Evolutionary conservation across 2,329 filamentous ascomycete species (phyloP).

Genomic region (Fusarium nanum): DNA sequence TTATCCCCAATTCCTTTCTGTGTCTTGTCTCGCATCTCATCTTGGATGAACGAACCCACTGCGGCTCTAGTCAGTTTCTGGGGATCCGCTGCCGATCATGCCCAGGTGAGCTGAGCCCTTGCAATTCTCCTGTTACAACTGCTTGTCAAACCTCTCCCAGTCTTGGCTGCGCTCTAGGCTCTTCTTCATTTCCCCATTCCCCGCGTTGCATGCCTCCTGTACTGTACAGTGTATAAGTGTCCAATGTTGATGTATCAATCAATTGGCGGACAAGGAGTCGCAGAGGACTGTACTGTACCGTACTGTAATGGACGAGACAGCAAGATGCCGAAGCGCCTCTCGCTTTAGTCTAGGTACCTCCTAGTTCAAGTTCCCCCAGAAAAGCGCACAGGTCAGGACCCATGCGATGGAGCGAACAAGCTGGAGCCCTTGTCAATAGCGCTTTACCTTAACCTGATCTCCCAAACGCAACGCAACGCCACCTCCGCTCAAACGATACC

Average conservation of each 20-base stretch:
- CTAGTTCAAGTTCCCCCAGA: background rate
- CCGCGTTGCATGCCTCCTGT: conserved; percentile 31
- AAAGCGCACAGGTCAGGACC: conserved; percentile 1
- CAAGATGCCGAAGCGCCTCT: conserved; percentile 13
- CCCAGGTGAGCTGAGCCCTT: conserved; percentile 43
- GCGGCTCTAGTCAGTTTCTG: conserved; percentile 31
- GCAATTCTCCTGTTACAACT: conserved; percentile 26
- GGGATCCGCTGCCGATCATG: conserved; percentile 42
- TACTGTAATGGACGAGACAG: conserved; percentile 9
- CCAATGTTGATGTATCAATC: background rate
- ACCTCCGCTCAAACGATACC: conserved; percentile 44
- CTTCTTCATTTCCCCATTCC: conserved; percentile 20
- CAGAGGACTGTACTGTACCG: background rate
- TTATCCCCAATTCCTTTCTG: conserved; percentile 19
- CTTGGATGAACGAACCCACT: conserved; percentile 19
- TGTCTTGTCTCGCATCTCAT: conserved; percentile 4
- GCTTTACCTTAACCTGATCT: conserved; percentile 41
- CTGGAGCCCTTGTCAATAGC: conserved; percentile 26
- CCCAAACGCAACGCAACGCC: conserved; percentile 34
- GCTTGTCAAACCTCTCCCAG: conserved; percentile 11
- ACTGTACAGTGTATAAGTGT: conserved; percentile 6
- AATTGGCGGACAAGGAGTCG: conserved; percentile 31
- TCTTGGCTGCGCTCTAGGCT: conserved; percentile 26
- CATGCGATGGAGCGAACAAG: conserved; percentile 1
- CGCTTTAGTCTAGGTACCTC: background rate